Evolutionary conservation across 768 basidiomycete species (phyloP).

Genomic region (Gloeopeniophorella convolvens): DNA sequence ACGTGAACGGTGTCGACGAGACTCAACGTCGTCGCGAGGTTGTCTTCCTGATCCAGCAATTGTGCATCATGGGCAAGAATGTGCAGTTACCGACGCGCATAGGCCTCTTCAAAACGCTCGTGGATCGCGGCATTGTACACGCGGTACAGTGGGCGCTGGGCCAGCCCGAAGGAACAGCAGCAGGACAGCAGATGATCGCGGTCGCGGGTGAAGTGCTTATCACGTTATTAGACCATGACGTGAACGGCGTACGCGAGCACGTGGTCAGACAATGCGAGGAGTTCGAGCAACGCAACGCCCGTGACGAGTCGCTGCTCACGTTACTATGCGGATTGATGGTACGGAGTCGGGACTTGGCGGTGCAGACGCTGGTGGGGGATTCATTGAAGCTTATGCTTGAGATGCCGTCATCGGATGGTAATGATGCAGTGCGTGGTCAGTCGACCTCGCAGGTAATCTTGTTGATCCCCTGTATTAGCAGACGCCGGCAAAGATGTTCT

Average conservation of each 20-base stretch:
- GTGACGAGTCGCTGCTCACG: constrained; percentile 67
- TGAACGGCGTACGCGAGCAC: constrained; percentile 78
- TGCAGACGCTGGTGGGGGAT: constrained; percentile 90
- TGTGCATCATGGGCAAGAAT: constrained; percentile 94
- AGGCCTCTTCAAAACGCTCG: constrained; percentile 76
- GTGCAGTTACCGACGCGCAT: constrained; percentile 85
- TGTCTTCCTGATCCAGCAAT: constrained; percentile 82
- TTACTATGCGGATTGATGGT: constrained; percentile 73
- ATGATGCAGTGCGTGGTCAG: constrained; percentile 20
- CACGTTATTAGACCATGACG: constrained; percentile 83
- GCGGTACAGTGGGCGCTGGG: constrained; percentile 90
- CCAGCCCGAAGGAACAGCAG: constrained; percentile 50
- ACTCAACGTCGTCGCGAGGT: constrained; percentile 58
- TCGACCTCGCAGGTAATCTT: not conserved
- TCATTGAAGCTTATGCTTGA: constrained; percentile 80
- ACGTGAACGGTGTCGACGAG: constrained; percentile 20
- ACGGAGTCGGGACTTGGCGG: constrained; percentile 73
- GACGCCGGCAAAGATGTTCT: constrained; percentile 35
- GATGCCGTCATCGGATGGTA: constrained; percentile 40
- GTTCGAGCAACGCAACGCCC: constrained; percentile 49
- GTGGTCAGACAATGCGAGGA: constrained; percentile 77
- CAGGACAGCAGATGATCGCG: constrained; percentile 56
- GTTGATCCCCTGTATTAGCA: not conserved
- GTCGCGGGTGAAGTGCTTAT: constrained; percentile 83
- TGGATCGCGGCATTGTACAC: constrained; percentile 83